Percentiles rank a stretch among this genome's conserved stretches.
Evolutionary conservation across 106 monocot species (phyloP).

Genomic region (Triglochin maritima): DNA sequence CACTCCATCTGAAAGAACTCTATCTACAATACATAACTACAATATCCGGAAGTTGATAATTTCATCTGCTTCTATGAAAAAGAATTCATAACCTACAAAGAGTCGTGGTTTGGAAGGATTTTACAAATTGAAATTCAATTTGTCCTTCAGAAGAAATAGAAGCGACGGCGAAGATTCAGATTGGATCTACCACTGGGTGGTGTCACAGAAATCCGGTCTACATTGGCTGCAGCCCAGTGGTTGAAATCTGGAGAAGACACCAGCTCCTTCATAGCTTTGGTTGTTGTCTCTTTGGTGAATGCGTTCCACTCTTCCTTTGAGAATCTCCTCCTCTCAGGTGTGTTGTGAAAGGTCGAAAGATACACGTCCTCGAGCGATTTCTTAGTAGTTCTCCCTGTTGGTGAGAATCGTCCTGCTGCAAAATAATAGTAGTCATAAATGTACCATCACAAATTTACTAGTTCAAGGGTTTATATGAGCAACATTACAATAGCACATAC

Average conservation of each 20-base stretch:
- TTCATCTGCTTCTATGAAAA: no score
- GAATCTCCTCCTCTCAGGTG: slow-evolving; percentile 60
- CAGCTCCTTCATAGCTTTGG: slow-evolving; percentile 47
- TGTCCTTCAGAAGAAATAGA: no score
- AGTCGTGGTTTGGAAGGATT: no score
- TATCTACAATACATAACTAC: no score
- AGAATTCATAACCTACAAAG: no score
- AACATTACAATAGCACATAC: no score
- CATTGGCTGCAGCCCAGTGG: slow-evolving; percentile 58
- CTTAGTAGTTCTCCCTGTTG: slow-evolving; percentile 9
- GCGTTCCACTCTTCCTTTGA: slow-evolving; percentile 70
- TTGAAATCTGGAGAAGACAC: slow-evolving; percentile 72
- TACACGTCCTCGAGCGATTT: slow-evolving; percentile 18
- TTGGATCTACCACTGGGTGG: slow-evolving; percentile 15
- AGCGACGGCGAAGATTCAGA: no score
- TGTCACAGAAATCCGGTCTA: slow-evolving; percentile 50
- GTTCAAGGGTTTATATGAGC: background rate
- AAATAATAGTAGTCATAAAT: background rate
- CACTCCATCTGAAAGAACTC: no score
- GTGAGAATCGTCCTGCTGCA: slow-evolving; percentile 16
- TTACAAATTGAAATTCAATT: no score
- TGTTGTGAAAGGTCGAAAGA: slow-evolving; percentile 61
- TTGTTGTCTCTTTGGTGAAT: slow-evolving; percentile 69
- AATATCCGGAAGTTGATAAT: no score
- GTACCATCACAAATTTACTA: background rate